These are phyloP conservation scores for Diaporthe sp. DNA, from an alignment of 2,329 filamentous ascomycete genomes.

Conservation along the genomic window DNA sequence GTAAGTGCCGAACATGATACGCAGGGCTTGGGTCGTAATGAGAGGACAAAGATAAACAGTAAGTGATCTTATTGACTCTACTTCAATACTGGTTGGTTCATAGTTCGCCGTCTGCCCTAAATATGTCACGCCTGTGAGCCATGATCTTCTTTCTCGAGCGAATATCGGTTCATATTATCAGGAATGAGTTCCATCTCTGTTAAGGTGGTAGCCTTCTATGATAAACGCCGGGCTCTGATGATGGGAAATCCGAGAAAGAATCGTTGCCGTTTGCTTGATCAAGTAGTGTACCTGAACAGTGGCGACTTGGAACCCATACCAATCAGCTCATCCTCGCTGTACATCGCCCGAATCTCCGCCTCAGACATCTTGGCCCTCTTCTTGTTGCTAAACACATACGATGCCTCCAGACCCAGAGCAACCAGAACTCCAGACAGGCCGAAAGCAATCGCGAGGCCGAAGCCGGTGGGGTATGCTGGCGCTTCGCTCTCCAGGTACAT, in stretches of 20 bases:
- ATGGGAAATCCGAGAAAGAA: too few relatives aligned
- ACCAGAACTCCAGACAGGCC: slow-evolving; percentile 45
- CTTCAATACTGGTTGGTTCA: not conserved
- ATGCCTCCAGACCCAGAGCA: slow-evolving; percentile 48
- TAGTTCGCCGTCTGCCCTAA: too few relatives aligned
- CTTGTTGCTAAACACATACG: slow-evolving; percentile 47
- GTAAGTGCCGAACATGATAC: not conserved
- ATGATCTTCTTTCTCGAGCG: too few relatives aligned
- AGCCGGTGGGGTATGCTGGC: slow-evolving; percentile 53
- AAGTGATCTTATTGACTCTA: too few relatives aligned
- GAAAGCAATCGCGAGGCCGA: slow-evolving; percentile 51
- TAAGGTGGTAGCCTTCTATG: not conserved
- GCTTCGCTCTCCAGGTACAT: slow-evolving; percentile 42
- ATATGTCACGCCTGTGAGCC: not conserved
- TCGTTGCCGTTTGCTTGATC: not conserved
- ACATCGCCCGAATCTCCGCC: slow-evolving; percentile 47
- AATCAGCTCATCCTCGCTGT: slow-evolving; percentile 54
- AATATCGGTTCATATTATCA: not conserved
- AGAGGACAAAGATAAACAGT: too few relatives aligned
- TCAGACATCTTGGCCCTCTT: slow-evolving; percentile 46
- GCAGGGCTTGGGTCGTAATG: too few relatives aligned
- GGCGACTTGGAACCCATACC: slow-evolving; percentile 57
- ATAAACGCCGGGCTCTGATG: not conserved
- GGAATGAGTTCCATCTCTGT: not conserved
- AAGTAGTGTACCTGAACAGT: slow-evolving; percentile 53